Conservation (phyloP, 2,329 filamentous ascomycete species). For the Thelonectria rubi region DNA sequence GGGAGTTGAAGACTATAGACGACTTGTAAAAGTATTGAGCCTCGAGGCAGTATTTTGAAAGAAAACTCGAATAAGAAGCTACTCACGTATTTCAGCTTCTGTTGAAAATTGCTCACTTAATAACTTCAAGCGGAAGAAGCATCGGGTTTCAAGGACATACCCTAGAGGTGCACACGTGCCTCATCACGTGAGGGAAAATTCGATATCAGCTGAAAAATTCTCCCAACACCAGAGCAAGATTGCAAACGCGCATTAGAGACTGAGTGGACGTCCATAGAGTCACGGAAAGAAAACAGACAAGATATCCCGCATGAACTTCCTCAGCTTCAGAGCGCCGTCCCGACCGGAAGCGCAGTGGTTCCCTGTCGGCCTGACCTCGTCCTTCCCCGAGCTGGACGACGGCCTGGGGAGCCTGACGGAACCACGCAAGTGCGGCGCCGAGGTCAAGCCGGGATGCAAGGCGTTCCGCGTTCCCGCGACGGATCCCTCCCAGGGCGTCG, state of each 20-base stretch:
- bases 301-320: constrained; percentile 36
- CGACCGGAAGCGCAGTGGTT: constrained; percentile 54
- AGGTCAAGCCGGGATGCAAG: constrained; percentile 65
- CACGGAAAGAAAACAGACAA: background rate
- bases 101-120: no score
- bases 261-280: background rate
- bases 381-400: constrained; percentile 61
- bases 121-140: no score
- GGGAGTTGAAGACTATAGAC: no score
- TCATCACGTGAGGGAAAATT: background rate
- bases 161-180: background rate
- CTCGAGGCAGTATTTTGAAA: no score
- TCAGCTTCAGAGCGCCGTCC: constrained; percentile 31
- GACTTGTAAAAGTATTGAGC: no score
- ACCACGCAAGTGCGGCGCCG: constrained; percentile 48
- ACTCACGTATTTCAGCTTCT: no score
- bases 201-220: background rate
- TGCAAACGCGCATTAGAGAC: background rate
- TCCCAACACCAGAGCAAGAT: background rate
- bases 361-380: constrained; percentile 61
- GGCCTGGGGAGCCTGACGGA: constrained; percentile 52
- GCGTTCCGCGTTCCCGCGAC: constrained; percentile 61
- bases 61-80: no score
- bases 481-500: constrained; percentile 48
- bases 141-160: no score